Evolutionary conservation across 208 protist species (phyloP), one percentile per base, ranked within the genome.

Genomic region (Trypanosoma melophagium): DNA sequence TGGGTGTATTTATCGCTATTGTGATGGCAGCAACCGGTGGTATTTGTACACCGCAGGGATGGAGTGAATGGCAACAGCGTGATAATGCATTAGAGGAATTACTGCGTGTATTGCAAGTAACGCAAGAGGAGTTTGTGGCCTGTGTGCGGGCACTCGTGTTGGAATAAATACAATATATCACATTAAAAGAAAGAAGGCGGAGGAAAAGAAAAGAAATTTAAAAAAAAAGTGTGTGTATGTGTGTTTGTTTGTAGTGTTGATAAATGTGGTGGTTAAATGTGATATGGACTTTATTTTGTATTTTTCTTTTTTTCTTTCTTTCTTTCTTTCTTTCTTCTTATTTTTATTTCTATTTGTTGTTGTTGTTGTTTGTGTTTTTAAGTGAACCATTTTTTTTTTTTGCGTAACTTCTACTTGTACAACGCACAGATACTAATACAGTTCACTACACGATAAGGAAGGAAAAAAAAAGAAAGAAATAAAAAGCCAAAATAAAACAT

Each of bases 61-160:
- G 74, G 74, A 56, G 13, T 16, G 71, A 66, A 40, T 66, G 77
- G 69, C 19, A 58, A 50, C 57, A 60, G 45, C 67, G 31, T 0
- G 77, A 72, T 17, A 79, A 55, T 40, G 73, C 63, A 7, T 57
- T 85, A 22, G 76, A 50, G 14, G 86, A 89, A 61, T 69, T 92
- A 40, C 38, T 82, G 35, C 51, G 53, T 19, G 83, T 63, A 24
- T 24, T 92, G 3, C 78, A 74, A 2, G 47, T 83, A 35, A 79
- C 69, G 0, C 47, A 35, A 14, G 76, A 77, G 3, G 81, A 87
- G 24, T 31, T 84, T 12, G 38, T 61, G 4, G 73, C 75, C 17
- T 79, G 79, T 9, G 74, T 89, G n/a, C 65, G 61, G 7, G 74
- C 71, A 56, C 62, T 92, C 22, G 72, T 87, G 55, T 31, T 92